Evolutionary conservation across 345 rosid genomes (phyloP).

Genomic region (Carallia pectinifolia): DNA sequence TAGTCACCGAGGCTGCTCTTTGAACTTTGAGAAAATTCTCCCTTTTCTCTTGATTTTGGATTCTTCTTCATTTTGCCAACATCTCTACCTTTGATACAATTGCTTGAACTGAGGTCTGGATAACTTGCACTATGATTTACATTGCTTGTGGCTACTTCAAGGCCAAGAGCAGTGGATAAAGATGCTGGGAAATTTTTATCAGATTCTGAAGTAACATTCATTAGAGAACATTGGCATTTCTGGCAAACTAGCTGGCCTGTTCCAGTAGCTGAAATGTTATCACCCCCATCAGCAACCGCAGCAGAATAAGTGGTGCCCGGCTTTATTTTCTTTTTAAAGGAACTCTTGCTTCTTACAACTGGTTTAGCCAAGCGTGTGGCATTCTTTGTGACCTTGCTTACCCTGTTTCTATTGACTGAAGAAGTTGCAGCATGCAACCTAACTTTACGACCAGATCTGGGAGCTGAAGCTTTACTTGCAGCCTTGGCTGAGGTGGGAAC

Average conservation of each 20-base stretch:
- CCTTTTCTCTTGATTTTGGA: constrained; percentile 58
- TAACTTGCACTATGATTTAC: constrained; percentile 31
- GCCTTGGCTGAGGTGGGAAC: constrained; percentile 33
- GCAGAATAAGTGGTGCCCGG: constrained; percentile 36
- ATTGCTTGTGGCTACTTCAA: constrained; percentile 39
- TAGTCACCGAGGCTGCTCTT: constrained; percentile 75
- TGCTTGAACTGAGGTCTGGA: constrained; percentile 35
- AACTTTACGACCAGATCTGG: constrained; percentile 39
- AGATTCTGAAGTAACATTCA: constrained; percentile 38
- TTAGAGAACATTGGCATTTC: constrained; percentile 70
- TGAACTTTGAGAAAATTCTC: constrained; percentile 81
- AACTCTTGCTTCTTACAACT: constrained; percentile 47
- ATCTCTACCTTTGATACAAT: constrained; percentile 23
- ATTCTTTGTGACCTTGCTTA: constrained; percentile 46
- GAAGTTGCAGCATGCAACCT: constrained; percentile 36
- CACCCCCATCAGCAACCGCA: constrained; percentile 30
- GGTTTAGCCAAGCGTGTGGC: constrained; percentile 56
- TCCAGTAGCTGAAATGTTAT: constrained; percentile 28
- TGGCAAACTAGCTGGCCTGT: constrained; percentile 60
- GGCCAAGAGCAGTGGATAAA: constrained; percentile 21
- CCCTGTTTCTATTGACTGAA: constrained; percentile 35
- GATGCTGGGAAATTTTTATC: constrained; percentile 34
- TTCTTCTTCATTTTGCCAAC: constrained; percentile 39
- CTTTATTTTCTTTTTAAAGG: constrained; percentile 52
- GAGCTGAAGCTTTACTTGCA: constrained; percentile 35